A percentile compares a stretch with the other conserved stretches of the same genome.
phyloP scores from a whole-genome alignment of 352 stramenopile genomes.

The Phytophthora syringae region DNA sequence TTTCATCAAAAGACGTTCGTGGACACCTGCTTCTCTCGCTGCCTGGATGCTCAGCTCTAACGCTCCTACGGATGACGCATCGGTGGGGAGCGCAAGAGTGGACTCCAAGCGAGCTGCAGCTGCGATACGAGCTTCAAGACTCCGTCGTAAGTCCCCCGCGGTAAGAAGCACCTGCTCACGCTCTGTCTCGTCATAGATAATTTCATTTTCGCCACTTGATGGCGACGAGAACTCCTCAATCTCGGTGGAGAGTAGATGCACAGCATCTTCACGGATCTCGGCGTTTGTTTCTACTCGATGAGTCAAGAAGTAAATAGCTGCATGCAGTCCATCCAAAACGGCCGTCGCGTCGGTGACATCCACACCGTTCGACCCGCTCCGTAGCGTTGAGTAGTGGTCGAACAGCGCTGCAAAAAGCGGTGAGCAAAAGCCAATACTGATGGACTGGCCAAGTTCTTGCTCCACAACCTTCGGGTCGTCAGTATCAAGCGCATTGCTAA shows the following conservation, averaged over 20 bases:
- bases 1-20: conserved; percentile 63
- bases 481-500: conserved; percentile 41
- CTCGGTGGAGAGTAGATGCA: conserved; percentile 57
- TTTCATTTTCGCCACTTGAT: conserved; percentile 28
- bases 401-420: conserved; percentile 56
- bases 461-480: conserved; percentile 50
- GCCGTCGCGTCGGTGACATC: conserved; percentile 8
- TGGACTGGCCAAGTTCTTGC: conserved; percentile 57
- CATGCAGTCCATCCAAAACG: conserved; percentile 54
- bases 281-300: conserved; percentile 52
- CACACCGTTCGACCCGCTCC: conserved; percentile 22
- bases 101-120: conserved; percentile 57
- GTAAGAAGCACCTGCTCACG: conserved; percentile 47
- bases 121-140: conserved; percentile 54
- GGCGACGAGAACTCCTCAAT: conserved; percentile 57
- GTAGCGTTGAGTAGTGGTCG: conserved; percentile 46
- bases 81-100: conserved; percentile 45
- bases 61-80: conserved; percentile 53
- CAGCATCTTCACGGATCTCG: conserved; percentile 66
- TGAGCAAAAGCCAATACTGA: conserved; percentile 65
- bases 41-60: conserved; percentile 65
- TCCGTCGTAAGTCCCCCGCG: conserved; percentile 53
- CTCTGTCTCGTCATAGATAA: conserved; percentile 38
- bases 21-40: conserved; percentile 63
- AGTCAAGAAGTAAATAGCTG: conserved; percentile 63